Evolutionary conservation across 1,139 yeast species (phyloP), one percentile per base, ranked within the genome.

Genomic region (Blastobotrys apis): DNA sequence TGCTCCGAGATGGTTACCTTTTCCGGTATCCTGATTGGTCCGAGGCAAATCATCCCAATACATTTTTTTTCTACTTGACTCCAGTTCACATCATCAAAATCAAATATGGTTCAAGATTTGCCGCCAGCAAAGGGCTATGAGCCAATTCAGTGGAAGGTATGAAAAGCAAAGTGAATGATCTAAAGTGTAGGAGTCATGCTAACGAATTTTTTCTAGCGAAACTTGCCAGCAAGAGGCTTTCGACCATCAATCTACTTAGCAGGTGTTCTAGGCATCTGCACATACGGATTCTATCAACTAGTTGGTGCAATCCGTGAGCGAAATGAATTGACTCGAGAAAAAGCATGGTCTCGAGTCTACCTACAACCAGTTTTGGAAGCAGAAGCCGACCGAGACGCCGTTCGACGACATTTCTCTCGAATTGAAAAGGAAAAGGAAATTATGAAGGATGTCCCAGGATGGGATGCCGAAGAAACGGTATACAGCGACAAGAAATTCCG

Each of bases 41-140:
- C n/a, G n/a, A n/a, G n/a, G n/a, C n/a, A n/a, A n/a, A n/a, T n/a
- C n/a, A n/a, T n/a, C n/a, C n/a, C n/a, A n/a, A n/a, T n/a, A n/a
- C n/a, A n/a, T n/a, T n/a, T n/a, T n/a, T n/a, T n/a, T n/a, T n/a
- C n/a, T n/a, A n/a, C n/a, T n/a, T n/a, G n/a, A n/a, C n/a, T n/a
- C n/a, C n/a, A 33, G 25, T 19, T 19, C 36, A 23, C 17, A 31
- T 31, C 26, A 23, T 23, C 26, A 23, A 6, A 12, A 33, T 13
- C 5, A 33, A n/a, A 47, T 38, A 56, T 62, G 58, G 64, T 55
- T 41, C 95, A 86, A 74, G 95, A 86, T 62, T 72, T 86, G 62
- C 95, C 95, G 62, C 95, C 95, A 52, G 72, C 78, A 57, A 88
- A 86, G 52, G 95, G 95, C 57, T 86, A 85, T 59, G 90, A 82